Conservation (phyloP, 2,329 filamentous ascomycete species). For the Xylogone sp. region DNA sequence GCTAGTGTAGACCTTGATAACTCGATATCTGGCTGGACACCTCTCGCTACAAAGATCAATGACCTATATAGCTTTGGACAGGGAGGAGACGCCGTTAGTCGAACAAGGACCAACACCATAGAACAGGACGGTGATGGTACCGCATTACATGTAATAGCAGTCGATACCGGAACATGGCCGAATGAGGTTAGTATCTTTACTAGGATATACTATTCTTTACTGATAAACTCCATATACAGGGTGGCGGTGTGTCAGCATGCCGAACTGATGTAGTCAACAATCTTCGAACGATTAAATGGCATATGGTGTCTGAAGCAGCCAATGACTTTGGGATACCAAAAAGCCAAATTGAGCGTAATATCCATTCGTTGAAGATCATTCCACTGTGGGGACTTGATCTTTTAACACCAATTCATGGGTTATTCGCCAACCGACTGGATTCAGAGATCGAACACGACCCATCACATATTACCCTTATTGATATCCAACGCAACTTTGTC, state of each 20-base stretch:
- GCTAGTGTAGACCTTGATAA: slow-evolving; percentile 29
- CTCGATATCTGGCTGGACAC: slow-evolving; percentile 28
- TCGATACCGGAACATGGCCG: slow-evolving; percentile 26
- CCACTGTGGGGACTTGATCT: slow-evolving; percentile 48
- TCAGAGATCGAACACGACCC: slow-evolving; percentile 44
- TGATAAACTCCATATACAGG: slow-evolving; percentile 1
- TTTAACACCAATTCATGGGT: slow-evolving; percentile 43
- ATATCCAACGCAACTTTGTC: slow-evolving; percentile 50
- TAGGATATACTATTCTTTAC: neutral
- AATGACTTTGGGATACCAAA: slow-evolving; percentile 47
- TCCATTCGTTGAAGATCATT: slow-evolving; percentile 45
- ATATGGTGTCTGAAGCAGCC: slow-evolving; percentile 47
- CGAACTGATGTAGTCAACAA: slow-evolving; percentile 47
- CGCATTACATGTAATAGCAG: slow-evolving; percentile 37
- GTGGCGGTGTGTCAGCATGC: slow-evolving; percentile 46
- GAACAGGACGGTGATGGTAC: slow-evolving; percentile 9
- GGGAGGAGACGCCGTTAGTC: slow-evolving; percentile 32
- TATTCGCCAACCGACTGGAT: slow-evolving; percentile 44
- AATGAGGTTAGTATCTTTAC: slow-evolving; percentile 15
- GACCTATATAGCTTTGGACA: slow-evolving; percentile 35
- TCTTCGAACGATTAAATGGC: slow-evolving; percentile 42
- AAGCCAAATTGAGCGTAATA: slow-evolving; percentile 44
- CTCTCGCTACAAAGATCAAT: slow-evolving; percentile 31
- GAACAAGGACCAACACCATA: slow-evolving; percentile 27
- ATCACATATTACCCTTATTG: slow-evolving; percentile 35